A percentile compares a stretch with the other conserved stretches of the same genome.
Evolutionary conservation across 352 stramenopile genomes (phyloP).

Genomic region (Thraustochytrium sp.): DNA sequence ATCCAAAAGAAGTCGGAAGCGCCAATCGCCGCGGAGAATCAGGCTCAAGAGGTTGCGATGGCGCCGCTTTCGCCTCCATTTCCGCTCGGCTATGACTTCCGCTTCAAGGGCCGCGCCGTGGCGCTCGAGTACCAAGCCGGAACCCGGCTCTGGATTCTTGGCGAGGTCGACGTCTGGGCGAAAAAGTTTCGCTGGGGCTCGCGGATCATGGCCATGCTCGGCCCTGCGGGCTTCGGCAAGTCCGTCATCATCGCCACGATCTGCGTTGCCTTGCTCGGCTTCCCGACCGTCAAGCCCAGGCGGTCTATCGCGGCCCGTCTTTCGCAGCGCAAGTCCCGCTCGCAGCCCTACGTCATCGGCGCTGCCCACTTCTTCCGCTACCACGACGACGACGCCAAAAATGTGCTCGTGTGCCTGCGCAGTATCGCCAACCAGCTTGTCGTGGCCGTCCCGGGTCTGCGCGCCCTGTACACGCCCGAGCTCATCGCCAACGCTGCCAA

Average conservation of each 20-base stretch:
- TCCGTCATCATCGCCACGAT: neutral
- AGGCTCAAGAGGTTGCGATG: no score
- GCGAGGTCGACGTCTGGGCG: neutral
- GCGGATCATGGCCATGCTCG: neutral
- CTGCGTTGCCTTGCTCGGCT: neutral
- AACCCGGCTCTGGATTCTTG: neutral
- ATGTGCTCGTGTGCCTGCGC: neutral
- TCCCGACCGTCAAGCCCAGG: neutral
- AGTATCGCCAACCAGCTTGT: neutral
- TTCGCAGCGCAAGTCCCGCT: neutral
- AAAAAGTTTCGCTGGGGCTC: neutral
- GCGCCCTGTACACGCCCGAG: no score
- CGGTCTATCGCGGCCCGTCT: neutral
- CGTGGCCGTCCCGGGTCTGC: neutral
- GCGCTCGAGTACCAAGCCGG: neutral
- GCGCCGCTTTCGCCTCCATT: neutral
- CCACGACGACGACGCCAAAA: neutral
- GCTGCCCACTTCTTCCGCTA: slow-evolving; percentile 10
- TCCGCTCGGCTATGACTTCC: neutral
- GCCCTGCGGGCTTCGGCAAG: neutral
- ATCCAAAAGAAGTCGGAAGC: neutral
- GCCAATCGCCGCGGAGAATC: no score
- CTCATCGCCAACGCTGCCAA: no score
- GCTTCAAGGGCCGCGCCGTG: neutral
- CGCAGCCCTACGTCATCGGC: no score